These are phyloP conservation scores for Poterioochromonas sp. DNA, from an alignment of 352 stramenopile genomes.

Conservation along the genomic window DNA sequence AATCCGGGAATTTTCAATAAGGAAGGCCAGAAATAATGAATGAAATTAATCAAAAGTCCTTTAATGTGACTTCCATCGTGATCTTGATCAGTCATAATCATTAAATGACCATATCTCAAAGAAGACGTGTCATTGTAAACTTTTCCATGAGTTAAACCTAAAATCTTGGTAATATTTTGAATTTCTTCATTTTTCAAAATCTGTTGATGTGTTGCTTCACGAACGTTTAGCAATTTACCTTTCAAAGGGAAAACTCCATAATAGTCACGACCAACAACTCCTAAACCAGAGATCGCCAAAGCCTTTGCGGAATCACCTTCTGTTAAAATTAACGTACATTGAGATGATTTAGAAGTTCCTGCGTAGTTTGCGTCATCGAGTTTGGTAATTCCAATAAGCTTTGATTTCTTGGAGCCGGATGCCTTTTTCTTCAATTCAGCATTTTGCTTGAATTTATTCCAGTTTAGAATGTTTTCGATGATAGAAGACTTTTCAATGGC, in stretches of 20 bases:
- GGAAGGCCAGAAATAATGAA: conserved; percentile 96
- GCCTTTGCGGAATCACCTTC: conserved; percentile 99
- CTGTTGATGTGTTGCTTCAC: conserved; percentile 89
- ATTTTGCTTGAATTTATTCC: conserved; percentile 82
- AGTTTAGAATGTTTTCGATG: conserved; percentile 62
- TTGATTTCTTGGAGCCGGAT: conserved; percentile 57
- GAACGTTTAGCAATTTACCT: conserved; percentile 98
- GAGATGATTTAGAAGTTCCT: conserved; percentile 68
- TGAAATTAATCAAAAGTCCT: conserved; percentile 88
- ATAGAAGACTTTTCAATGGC: conserved; percentile 84
- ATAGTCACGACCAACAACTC: conserved; percentile 91
- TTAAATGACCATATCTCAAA: conserved; percentile 94
- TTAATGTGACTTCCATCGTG: conserved; percentile 98
- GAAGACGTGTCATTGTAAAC: conserved; percentile 82
- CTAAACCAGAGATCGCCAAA: conserved; percentile 92
- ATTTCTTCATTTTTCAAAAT: conserved; percentile 98
- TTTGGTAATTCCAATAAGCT: conserved; percentile 84
- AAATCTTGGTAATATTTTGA: conserved; percentile 87
- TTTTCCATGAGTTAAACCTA: conserved; percentile 91
- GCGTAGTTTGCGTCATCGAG: conserved; percentile 97
- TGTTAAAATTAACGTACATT: conserved; percentile 88
- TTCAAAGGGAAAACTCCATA: conserved; percentile 98
- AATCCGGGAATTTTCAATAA: conserved; percentile 87
- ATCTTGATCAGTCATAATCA: conserved; percentile 99
- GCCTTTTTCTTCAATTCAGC: conserved; percentile 82